Conservation (phyloP, 768 basidiomycete genomes). For the Tricholoma furcatifolium region DNA sequence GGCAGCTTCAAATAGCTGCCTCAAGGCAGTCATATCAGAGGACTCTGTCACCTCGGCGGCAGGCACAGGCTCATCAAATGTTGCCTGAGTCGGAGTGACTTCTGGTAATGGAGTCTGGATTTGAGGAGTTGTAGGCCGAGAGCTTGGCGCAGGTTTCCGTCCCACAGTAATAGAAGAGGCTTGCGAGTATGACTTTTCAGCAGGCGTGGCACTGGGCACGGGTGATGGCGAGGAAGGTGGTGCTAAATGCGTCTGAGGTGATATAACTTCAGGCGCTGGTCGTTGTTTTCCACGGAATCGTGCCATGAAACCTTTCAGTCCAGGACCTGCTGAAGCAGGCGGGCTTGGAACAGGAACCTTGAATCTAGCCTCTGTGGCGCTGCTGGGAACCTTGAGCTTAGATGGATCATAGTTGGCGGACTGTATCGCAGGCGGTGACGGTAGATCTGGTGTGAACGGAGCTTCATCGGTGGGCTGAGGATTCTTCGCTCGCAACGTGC, state of each 20-base stretch:
- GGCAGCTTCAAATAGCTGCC: constrained; percentile 76
- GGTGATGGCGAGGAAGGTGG: constrained; percentile 30
- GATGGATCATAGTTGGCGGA: constrained; percentile 41
- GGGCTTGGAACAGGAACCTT: constrained; percentile 59
- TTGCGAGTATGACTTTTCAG: constrained; percentile 30
- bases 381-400: constrained; percentile 36
- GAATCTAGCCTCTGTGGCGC: constrained; percentile 53
- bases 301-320: constrained; percentile 79
- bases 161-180: constrained; percentile 12
- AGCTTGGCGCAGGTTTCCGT: constrained; percentile 28
- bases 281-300: constrained; percentile 62
- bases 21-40: constrained; percentile 38
- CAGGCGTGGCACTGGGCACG: constrained; percentile 28
- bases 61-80: constrained; percentile 4
- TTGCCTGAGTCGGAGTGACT: constrained; percentile 10
- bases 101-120: not conserved
- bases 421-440: constrained; percentile 36
- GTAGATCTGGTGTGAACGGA: constrained; percentile 40
- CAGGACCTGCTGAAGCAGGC: constrained; percentile 71
- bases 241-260: constrained; percentile 25
- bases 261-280: constrained; percentile 31
- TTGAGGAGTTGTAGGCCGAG: constrained; percentile 17
- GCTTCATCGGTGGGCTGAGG: constrained; percentile 48
- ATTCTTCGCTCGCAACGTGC: constrained; percentile 59
- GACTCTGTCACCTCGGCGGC: constrained; percentile 25